Conservation (phyloP, 148 eudicot genomes). For the Amaranthus cruentus region DNA sequence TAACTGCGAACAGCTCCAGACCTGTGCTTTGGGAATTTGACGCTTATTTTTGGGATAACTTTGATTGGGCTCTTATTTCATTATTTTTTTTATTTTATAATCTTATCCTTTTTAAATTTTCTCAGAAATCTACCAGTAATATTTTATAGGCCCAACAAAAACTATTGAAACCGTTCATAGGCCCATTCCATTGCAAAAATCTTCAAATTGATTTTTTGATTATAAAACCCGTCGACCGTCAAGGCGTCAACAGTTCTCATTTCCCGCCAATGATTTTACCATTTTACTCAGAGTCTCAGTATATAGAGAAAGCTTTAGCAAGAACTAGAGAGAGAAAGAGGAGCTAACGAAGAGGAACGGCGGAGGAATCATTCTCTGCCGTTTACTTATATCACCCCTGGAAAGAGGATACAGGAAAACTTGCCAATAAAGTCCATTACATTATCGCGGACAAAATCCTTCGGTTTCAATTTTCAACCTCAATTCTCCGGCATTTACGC, state of each 20-base stretch:
- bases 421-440: background rate
- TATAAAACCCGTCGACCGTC: background rate
- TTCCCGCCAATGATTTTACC: slow-evolving; percentile 23
- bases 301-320: background rate
- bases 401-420: slow-evolving; percentile 1
- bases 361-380: slow-evolving; percentile 27
- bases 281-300: background rate
- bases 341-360: slow-evolving; percentile 8
- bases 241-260: background rate
- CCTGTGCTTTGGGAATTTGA: too few relatives aligned
- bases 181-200: background rate
- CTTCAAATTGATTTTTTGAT: background rate
- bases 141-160: too few relatives aligned
- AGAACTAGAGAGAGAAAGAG: background rate
- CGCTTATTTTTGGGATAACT: too few relatives aligned
- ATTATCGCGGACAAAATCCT: slow-evolving; percentile 11
- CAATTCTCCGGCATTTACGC: slow-evolving; percentile 6
- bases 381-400: slow-evolving; percentile 23
- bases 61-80: too few relatives aligned
- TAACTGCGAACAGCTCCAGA: too few relatives aligned
- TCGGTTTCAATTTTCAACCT: slow-evolving; percentile 22
- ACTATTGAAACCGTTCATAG: background rate
- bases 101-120: too few relatives aligned
- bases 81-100: too few relatives aligned
- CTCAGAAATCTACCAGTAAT: too few relatives aligned